Evolutionary conservation across 208 protist genomes (phyloP).

Genomic region (Trypanosoma theileri): DNA sequence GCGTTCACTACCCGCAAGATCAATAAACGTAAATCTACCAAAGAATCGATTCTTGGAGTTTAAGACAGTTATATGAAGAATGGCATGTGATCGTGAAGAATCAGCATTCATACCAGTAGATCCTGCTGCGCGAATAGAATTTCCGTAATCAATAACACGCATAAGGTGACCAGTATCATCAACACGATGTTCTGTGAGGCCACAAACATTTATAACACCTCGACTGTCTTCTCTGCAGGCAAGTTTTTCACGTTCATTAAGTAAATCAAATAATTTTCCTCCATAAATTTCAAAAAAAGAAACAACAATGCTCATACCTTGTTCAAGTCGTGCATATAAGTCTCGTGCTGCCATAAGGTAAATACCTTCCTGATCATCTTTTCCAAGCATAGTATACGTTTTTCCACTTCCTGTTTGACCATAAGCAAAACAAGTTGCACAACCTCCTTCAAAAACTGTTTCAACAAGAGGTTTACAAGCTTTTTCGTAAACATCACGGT

Average conservation of each 20-base stretch:
- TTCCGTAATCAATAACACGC: slow-evolving; percentile 70
- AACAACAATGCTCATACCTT: slow-evolving; percentile 44
- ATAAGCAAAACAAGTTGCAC: slow-evolving; percentile 77
- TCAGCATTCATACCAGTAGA: slow-evolving; percentile 57
- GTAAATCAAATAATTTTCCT: slow-evolving; percentile 89
- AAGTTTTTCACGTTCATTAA: slow-evolving; percentile 82
- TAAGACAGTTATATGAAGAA: slow-evolving; percentile 89
- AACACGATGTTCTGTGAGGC: slow-evolving; percentile 70
- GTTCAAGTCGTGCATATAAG: slow-evolving; percentile 61
- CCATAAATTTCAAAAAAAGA: slow-evolving; percentile 93
- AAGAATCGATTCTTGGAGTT: slow-evolving; percentile 54
- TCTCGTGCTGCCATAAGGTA: slow-evolving; percentile 86
- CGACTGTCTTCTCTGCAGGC: slow-evolving; percentile 94
- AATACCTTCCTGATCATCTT: slow-evolving; percentile 48
- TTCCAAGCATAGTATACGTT: slow-evolving; percentile 58
- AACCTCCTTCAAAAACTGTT: slow-evolving; percentile 88
- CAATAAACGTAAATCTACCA: slow-evolving; percentile 99
- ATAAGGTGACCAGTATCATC: slow-evolving; percentile 61
- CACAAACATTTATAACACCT: slow-evolving; percentile 90
- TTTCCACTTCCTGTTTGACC: slow-evolving; percentile 38
- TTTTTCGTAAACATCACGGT: slow-evolving; percentile 76
- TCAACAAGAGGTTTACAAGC: slow-evolving; percentile 82
- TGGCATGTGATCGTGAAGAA: slow-evolving; percentile 87
- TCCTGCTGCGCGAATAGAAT: slow-evolving; percentile 55
- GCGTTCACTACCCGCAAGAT: slow-evolving; percentile 98